Percentiles rank a stretch among this genome's conserved stretches.
phyloP scores from a whole-genome alignment of 768 basidiomycete species.

The Lactifluus volemus region DNA sequence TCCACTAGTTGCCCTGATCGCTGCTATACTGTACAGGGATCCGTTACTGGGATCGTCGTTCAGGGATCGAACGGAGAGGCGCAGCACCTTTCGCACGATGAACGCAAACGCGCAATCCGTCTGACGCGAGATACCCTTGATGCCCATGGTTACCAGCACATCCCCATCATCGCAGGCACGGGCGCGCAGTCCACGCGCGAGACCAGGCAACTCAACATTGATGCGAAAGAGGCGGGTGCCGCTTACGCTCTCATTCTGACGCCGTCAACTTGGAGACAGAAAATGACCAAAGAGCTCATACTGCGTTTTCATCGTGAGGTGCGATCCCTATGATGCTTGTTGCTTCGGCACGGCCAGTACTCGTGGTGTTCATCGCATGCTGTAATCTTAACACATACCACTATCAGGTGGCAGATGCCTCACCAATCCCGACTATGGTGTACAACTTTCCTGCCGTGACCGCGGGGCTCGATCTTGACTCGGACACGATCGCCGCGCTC shows the following conservation, averaged over 20 bases:
- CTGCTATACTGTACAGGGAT: conserved; percentile 38
- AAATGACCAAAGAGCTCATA: conserved; percentile 56
- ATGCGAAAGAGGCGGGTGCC: conserved; percentile 79
- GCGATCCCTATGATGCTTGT: conserved; percentile 11
- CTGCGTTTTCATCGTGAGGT: conserved; percentile 60
- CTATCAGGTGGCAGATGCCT: conserved; percentile 53
- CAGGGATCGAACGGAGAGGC: conserved; percentile 75
- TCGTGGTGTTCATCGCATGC: not conserved
- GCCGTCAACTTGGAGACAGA: conserved; percentile 59
- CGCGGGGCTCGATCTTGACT: conserved; percentile 78
- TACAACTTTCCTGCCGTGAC: conserved; percentile 83
- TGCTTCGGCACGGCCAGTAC: conserved; percentile 13
- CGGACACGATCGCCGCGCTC: conserved; percentile 60
- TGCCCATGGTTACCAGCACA: conserved; percentile 55
- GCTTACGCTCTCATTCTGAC: conserved; percentile 68
- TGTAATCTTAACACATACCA: not conserved
- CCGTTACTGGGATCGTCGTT: conserved; percentile 62
- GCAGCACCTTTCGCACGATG: conserved; percentile 64
- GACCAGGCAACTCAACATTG: conserved; percentile 57
- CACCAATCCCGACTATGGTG: conserved; percentile 65
- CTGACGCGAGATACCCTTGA: conserved; percentile 66
- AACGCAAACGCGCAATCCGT: conserved; percentile 53
- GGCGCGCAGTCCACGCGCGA: conserved; percentile 75
- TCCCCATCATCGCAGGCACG: conserved; percentile 73
- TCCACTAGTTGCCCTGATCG: not conserved